Evolutionary conservation across 441 rosid genomes (phyloP), one percentile per base, ranked within the genome.

Genomic region (Gossypium schwendimanii): DNA sequence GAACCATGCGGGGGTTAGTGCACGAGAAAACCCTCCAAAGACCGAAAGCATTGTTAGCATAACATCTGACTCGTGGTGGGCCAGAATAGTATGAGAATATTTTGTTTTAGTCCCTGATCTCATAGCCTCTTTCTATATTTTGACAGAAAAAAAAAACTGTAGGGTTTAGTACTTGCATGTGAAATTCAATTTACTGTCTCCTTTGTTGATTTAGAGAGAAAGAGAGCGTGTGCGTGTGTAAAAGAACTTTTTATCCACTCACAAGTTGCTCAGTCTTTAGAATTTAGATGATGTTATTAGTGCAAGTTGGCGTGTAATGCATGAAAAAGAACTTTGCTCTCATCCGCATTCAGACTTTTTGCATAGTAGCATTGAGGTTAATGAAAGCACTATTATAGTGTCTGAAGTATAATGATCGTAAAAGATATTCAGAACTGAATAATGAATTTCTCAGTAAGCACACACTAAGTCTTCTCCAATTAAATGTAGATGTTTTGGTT

Each of bases 261-360:
- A 26, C 59, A 26, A 26, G 59, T 26, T 49, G 33, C 41, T 36
- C 21, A 49, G 15, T 68, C 59, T 68, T 68, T 68, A 50, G 60
- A 50, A 26, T 26, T 52, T 26, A n/a, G 58, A 14, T 67, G 58
- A 49, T 23, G 3, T 49, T 49, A 49, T 68, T 33, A 68, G 60
- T 50, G 71, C 60, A 68, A 28, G 71, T 52, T 78, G 55, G 76
- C 55, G 73, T 61, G 78, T 72, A 72, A 66, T 55, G 68, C 81
- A 68, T 67, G 36, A 58, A 39, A 39, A 45, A 64, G 28, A 58
- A 49, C 31, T 54, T 44, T 17, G 15, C 54, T 26, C 45, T 45
- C 55, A 50, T 52, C 44, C 28, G 53, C 53, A 9, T 63, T 18
- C 2, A 57, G 59, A 8, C 17, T 11, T 20, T 17, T 61, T 60